Base-by-base conservation (phyloP, 2,329 filamentous ascomycete genomes). In the Cercospora sp. region DNA sequence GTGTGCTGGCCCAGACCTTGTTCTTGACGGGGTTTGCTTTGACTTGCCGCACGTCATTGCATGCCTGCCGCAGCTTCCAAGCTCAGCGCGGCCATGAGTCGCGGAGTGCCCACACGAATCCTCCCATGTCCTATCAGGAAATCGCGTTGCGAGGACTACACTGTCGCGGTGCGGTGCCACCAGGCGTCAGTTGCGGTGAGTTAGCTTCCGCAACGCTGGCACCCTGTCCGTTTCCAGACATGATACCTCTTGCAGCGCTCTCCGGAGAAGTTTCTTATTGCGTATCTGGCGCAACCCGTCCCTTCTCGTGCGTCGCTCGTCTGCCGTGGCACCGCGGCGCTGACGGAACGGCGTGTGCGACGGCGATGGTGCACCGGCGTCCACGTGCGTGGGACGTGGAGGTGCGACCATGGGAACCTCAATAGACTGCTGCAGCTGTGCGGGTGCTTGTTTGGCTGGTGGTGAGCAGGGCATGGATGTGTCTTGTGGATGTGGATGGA, bases 401-500 rank as follows among this genome's bases (percentile, higher is more conserved):
- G n/a, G 53, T n/a, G 26, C 26, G 3, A 26, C 53, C 13, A 10
- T 18, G 20, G 53, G n/a, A 23, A 51, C 4, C 3, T 51, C 45
- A n/a, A 51, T 51, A 20, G 20, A 23, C 5, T 16, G 53, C 18
- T 30, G 53, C 26, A 18, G 53, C 23, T 16, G 53, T n/a, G 53
- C 28, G 20, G 23, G 23, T 31, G 23, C 53, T 57, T 23, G 16
- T 28, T 28, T 53, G 48, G 18, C 18, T 16, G 20, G 23, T 42
- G 31, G 33, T 26, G n/a, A 45, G 59, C 20, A 7, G n/a, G 31
- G 33, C 33, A 13, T 26, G 36, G 16, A 33, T 18, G 26, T 13
- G 48, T 4, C 1, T 16, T 53, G 61, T 64, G 61, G 61, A 64
- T 57, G 48, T 58, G 48, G 36, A 40, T 40, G 36, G 51, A 64